These are phyloP conservation scores for Mitragyna speciosa DNA, from an alignment of 257 asterid genomes.

Conservation along the genomic window DNA sequence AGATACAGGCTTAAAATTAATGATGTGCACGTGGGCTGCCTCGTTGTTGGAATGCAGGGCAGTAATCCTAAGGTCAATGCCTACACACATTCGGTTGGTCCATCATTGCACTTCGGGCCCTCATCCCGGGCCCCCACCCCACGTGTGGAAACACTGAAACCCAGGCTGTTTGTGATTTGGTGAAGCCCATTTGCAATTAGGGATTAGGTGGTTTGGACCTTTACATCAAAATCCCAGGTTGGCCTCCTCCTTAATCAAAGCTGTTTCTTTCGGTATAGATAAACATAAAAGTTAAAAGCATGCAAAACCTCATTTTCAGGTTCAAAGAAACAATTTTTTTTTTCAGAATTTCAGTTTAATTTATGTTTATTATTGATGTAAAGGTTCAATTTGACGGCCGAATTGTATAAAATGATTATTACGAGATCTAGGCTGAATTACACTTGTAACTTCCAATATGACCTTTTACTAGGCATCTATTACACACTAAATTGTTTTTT, in stretches of 20 bases:
- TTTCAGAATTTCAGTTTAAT: too few relatives aligned
- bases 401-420: background rate
- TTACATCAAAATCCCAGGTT: slow-evolving; percentile 2
- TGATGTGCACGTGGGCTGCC: slow-evolving; percentile 21
- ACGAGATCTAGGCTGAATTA: too few relatives aligned
- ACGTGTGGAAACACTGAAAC: slow-evolving; percentile 22
- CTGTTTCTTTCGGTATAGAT: background rate
- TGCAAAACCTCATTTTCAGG: slow-evolving; percentile 4
- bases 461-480: background rate
- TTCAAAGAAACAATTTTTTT: background rate
- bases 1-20: background rate
- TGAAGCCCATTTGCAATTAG: slow-evolving; percentile 14
- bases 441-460: background rate
- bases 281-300: background rate
- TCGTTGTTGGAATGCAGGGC: slow-evolving; percentile 1
- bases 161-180: background rate
- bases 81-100: slow-evolving; percentile 1
- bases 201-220: slow-evolving; percentile 8
- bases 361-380: background rate
- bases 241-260: background rate
- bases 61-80: slow-evolving; percentile 14
- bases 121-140: slow-evolving; percentile 12
- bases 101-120: slow-evolving; percentile 12
- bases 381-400: background rate
- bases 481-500: background rate